These are phyloP conservation scores for Candolleomyces eurysporus DNA, from an alignment of 768 basidiomycete genomes.

Conservation along the genomic window DNA sequence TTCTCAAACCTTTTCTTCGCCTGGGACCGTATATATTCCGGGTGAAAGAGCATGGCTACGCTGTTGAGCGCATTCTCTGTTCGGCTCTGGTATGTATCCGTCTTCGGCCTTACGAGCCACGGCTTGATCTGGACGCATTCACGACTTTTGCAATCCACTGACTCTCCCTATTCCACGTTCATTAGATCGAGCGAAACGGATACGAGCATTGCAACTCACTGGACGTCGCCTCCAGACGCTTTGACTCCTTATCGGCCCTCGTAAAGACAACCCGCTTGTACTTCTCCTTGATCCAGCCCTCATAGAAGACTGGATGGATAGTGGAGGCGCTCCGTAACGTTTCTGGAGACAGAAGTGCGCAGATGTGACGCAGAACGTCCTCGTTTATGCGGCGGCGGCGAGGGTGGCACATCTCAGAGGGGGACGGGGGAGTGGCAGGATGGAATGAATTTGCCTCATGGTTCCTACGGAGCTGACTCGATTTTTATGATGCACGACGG, in stretches of 20 bases:
- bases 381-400: conserved; percentile 1
- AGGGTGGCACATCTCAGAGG: not conserved
- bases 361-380: conserved; percentile 30
- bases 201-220: conserved; percentile 17
- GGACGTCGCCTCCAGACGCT: conserved; percentile 27
- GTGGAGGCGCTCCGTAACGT: conserved; percentile 18
- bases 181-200: not conserved
- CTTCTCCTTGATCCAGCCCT: conserved; percentile 23
- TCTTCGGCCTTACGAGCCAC: conserved; percentile 37
- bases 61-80: conserved; percentile 28
- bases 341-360: conserved; percentile 22
- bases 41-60: conserved; percentile 26
- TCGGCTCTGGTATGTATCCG: conserved; percentile 26
- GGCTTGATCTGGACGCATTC: conserved; percentile 35
- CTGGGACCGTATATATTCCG: conserved; percentile 27
- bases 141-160: conserved; percentile 28
- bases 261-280: conserved; percentile 21
- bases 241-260: conserved; percentile 26
- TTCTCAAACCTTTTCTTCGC: conserved; percentile 31
- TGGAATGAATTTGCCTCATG: too few species aligned
- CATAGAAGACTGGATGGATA: conserved; percentile 25
- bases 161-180: conserved; percentile 9
- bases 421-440: too few species aligned
- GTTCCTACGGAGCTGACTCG: too few species aligned
- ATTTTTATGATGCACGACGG: too few species aligned